phyloP scores from a whole-genome alignment of 257 asterid species.

The Ajuga chamaepitys region DNA sequence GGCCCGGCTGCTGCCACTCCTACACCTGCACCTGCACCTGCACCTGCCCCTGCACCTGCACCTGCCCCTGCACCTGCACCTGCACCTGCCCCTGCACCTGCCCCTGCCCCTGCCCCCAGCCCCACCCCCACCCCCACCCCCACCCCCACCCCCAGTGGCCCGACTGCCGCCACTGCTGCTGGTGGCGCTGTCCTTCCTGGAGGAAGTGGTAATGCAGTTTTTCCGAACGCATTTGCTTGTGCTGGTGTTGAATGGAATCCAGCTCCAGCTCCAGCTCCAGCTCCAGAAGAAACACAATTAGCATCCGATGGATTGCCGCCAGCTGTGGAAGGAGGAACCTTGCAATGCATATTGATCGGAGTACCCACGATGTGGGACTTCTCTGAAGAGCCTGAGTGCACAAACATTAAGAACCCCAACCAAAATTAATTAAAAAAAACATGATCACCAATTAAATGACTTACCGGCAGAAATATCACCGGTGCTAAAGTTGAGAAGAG shows the following conservation, averaged over 20 bases:
- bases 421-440: neutral
- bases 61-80: no score
- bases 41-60: neutral
- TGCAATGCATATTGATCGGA: constrained; percentile 17
- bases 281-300: constrained; percentile 19
- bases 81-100: neutral
- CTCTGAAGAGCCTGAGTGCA: constrained; percentile 41
- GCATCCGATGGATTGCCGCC: constrained; percentile 12
- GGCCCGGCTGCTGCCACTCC: neutral
- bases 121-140: neutral
- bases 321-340: constrained; percentile 26
- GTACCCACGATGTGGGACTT: constrained; percentile 21
- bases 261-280: constrained; percentile 23
- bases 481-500: constrained; percentile 44
- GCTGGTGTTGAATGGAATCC: constrained; percentile 25
- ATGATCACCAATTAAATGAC: neutral
- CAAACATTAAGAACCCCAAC: constrained; percentile 11
- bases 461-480: constrained; percentile 55
- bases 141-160: neutral
- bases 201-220: constrained; percentile 55
- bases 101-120: neutral
- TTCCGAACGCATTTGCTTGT: constrained; percentile 13
- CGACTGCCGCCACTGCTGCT: neutral
- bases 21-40: neutral
- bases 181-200: constrained; percentile 40